These are phyloP conservation scores for Breviolum minutum DNA, from an alignment of 73 alveolate genomes.

Conservation along the genomic window DNA sequence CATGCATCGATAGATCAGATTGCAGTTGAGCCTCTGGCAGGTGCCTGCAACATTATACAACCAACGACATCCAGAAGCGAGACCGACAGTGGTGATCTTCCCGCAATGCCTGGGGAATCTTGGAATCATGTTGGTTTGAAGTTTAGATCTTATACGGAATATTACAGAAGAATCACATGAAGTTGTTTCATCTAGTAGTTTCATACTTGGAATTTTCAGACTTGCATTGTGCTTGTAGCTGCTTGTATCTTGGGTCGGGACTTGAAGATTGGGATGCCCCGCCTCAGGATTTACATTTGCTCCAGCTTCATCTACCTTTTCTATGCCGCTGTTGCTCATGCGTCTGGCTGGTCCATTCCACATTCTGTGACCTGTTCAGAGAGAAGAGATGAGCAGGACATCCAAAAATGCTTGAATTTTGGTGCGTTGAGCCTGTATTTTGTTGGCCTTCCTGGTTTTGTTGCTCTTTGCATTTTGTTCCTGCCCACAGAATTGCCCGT, in stretches of 20 bases:
- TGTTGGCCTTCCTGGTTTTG: not conserved
- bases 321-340: slow-evolving; percentile 89
- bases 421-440: not conserved
- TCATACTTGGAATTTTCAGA: too few species aligned
- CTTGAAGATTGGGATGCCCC: not conserved
- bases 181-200: too few species aligned
- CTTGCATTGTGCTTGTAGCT: not conserved
- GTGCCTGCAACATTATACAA: slow-evolving; percentile 83
- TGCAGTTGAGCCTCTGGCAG: not conserved
- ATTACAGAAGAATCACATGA: too few species aligned
- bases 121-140: not conserved
- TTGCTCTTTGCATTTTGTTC: not conserved
- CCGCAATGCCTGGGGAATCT: slow-evolving; percentile 85
- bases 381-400: not conserved
- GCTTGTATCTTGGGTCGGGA: not conserved
- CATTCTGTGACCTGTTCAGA: slow-evolving; percentile 45
- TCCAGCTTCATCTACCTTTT: slow-evolving; percentile 75
- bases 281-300: slow-evolving; percentile 66
- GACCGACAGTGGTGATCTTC: slow-evolving; percentile 70
- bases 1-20: not conserved
- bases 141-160: not conserved
- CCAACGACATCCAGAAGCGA: slow-evolving; percentile 61
- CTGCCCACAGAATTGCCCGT: not conserved
- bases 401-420: too few species aligned
- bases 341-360: slow-evolving; percentile 90